phyloP scores from a whole-genome alignment of 169 alveolate species.

The Cryptosporidium tyzzeri region DNA sequence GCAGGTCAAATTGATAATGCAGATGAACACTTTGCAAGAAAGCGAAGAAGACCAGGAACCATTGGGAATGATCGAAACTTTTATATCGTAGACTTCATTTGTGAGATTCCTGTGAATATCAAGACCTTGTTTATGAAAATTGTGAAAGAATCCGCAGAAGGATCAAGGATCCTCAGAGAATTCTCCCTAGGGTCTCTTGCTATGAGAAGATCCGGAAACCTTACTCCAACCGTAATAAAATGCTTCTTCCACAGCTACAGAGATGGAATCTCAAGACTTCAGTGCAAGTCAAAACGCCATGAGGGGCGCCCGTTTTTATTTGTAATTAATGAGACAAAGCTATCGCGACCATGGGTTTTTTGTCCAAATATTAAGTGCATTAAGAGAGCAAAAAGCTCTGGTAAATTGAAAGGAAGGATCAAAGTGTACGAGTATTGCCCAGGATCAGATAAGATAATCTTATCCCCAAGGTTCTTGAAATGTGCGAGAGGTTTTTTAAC shows the following conservation, averaged over 20 bases:
- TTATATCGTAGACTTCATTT: constrained; percentile 68
- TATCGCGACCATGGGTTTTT: constrained; percentile 74
- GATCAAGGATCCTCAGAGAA: constrained; percentile 15
- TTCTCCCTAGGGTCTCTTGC: constrained; percentile 65
- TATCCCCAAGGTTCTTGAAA: constrained; percentile 61
- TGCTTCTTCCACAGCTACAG: constrained; percentile 69
- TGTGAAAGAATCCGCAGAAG: constrained; percentile 23
- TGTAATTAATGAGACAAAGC: constrained; percentile 70
- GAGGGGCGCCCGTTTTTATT: constrained; percentile 66
- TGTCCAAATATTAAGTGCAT: constrained; percentile 72
- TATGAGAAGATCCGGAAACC: constrained; percentile 67
- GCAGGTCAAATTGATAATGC: not conserved
- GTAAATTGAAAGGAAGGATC: constrained; percentile 57
- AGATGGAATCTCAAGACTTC: constrained; percentile 73
- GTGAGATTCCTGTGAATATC: constrained; percentile 53
- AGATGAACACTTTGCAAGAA: constrained; percentile 14
- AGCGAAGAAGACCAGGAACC: constrained; percentile 17
- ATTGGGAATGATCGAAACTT: constrained; percentile 44
- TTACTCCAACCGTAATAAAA: constrained; percentile 32
- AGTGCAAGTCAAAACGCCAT: constrained; percentile 54
- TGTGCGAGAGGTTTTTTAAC: constrained; percentile 73
- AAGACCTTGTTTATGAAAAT: constrained; percentile 14
- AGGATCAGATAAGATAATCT: constrained; percentile 24
- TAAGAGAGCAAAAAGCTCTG: constrained; percentile 70
- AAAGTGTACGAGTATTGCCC: constrained; percentile 66